Evolutionary conservation across 768 basidiomycete genomes (phyloP).

Genomic region (Hypholoma fasciculare): DNA sequence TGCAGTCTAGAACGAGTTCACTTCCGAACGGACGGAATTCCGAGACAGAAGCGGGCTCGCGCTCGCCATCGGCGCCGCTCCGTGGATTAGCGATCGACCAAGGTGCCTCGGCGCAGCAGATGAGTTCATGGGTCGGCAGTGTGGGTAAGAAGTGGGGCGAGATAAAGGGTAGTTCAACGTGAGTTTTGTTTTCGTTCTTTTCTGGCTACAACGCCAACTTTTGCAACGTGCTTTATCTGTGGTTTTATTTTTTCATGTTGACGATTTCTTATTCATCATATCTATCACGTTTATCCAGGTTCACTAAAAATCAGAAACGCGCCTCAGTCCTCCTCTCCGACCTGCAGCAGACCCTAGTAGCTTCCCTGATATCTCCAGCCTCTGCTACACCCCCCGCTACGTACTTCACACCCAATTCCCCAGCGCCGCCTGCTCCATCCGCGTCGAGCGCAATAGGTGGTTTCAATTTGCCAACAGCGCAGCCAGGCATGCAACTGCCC

Average conservation of each 20-base stretch:
- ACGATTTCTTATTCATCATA: too few relatives aligned
- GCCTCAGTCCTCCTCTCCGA: conserved; percentile 67
- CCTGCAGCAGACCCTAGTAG: conserved; percentile 56
- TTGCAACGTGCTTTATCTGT: not conserved
- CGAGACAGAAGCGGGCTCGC: not conserved
- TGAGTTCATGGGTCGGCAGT: conserved; percentile 53
- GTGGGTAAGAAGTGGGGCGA: conserved; percentile 64
- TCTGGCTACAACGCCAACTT: not conserved
- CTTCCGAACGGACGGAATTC: not conserved
- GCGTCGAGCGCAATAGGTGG: conserved; percentile 13
- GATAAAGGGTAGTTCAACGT: conserved; percentile 55
- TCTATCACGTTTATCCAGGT: conserved; percentile 33
- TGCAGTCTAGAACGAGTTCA: not conserved
- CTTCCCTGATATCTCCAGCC: conserved; percentile 38
- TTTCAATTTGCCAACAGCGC: not conserved
- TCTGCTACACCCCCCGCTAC: not conserved
- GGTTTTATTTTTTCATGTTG: too few relatives aligned
- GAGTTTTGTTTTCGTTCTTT: conserved; percentile 28
- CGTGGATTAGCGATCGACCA: conserved; percentile 13
- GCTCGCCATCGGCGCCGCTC: conserved; percentile 11
- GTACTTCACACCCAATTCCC: conserved; percentile 10
- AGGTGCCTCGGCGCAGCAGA: conserved; percentile 21
- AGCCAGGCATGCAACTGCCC: not conserved
- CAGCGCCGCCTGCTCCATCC: conserved; percentile 11
- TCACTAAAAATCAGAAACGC: conserved; percentile 67